Conservation (phyloP, 2,329 filamentous ascomycete species). For the Helminthosporium solani region DNA sequence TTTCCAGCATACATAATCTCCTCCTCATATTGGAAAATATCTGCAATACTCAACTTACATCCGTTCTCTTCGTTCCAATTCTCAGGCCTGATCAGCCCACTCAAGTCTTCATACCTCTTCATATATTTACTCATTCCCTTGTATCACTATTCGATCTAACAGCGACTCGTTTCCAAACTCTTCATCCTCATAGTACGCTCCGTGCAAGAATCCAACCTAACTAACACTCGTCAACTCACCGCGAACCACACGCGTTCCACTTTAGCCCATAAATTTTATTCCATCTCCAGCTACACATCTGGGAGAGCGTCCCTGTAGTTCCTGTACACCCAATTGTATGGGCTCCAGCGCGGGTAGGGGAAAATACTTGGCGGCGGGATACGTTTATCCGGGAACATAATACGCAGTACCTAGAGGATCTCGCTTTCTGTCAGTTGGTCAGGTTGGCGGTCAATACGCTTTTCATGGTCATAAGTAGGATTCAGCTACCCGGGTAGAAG, state of each 20-base stretch:
- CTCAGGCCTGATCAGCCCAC: background rate
- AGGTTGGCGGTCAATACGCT: slow-evolving; percentile 55
- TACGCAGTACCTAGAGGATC: slow-evolving; percentile 54
- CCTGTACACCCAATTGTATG: slow-evolving; percentile 51
- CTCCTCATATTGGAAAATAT: too few species aligned
- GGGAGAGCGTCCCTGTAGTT: slow-evolving; percentile 65
- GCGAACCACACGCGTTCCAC: slow-evolving; percentile 61
- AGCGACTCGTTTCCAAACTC: slow-evolving; percentile 6
- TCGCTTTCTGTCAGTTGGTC: slow-evolving; percentile 56
- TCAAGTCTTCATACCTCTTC: background rate
- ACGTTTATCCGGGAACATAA: slow-evolving; percentile 56
- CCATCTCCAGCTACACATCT: slow-evolving; percentile 59
- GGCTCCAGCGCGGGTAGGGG: slow-evolving; percentile 59
- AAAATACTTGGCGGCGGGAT: slow-evolving; percentile 60
- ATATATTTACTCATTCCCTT: background rate
- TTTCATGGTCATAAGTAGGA: slow-evolving; percentile 63
- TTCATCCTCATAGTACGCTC: slow-evolving; percentile 11
- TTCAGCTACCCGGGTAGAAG: slow-evolving; percentile 59
- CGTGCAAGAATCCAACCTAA: slow-evolving; percentile 63
- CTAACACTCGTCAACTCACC: slow-evolving; percentile 59
- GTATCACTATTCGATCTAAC: background rate
- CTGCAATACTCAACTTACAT: too few species aligned
- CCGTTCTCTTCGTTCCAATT: background rate
- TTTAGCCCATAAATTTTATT: slow-evolving; percentile 64
- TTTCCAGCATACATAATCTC: background rate